Evolutionary conservation across 2,329 filamentous ascomycete genomes (phyloP).

Genomic region (Fusarium keratoplasticum): DNA sequence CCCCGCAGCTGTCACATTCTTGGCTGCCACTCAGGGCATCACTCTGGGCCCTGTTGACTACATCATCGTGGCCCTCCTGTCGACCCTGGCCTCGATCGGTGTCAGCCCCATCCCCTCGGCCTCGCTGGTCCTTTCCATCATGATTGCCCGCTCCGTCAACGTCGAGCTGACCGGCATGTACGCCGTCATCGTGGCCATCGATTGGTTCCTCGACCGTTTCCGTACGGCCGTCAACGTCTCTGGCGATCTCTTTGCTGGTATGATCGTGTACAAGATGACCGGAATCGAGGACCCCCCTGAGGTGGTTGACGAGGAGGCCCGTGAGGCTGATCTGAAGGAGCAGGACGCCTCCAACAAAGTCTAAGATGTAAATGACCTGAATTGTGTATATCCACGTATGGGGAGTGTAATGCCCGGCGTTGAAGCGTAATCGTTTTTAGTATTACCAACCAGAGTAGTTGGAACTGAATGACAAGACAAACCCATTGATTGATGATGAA

Average conservation of each 20-base stretch:
- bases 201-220: slow-evolving; percentile 69
- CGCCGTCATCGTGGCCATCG: slow-evolving; percentile 64
- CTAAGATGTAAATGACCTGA: slow-evolving; percentile 2
- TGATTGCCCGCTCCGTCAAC: slow-evolving; percentile 60
- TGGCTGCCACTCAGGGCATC: slow-evolving; percentile 62
- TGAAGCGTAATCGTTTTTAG: slow-evolving; percentile 13
- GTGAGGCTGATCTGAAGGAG: slow-evolving; percentile 17
- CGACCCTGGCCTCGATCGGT: slow-evolving; percentile 64
- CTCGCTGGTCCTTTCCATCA: slow-evolving; percentile 62
- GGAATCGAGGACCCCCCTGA: slow-evolving; percentile 38
- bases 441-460: not conserved
- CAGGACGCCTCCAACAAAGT: slow-evolving; percentile 37
- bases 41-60: slow-evolving; percentile 58
- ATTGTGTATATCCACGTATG: not conserved
- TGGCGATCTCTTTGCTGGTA: slow-evolving; percentile 57
- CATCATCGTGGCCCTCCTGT: slow-evolving; percentile 60
- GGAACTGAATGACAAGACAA: slow-evolving; percentile 1
- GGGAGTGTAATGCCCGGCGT: slow-evolving; percentile 16
- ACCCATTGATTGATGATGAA: not conserved
- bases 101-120: slow-evolving; percentile 66
- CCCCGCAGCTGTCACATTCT: slow-evolving; percentile 63
- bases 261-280: slow-evolving; percentile 43
- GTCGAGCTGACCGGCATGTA: slow-evolving; percentile 62
- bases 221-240: slow-evolving; percentile 63
- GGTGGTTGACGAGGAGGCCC: slow-evolving; percentile 29